Evolutionary conservation across 495 filamentous ascomycete species (phyloP).

Genomic region (Neurospora sp.): DNA sequence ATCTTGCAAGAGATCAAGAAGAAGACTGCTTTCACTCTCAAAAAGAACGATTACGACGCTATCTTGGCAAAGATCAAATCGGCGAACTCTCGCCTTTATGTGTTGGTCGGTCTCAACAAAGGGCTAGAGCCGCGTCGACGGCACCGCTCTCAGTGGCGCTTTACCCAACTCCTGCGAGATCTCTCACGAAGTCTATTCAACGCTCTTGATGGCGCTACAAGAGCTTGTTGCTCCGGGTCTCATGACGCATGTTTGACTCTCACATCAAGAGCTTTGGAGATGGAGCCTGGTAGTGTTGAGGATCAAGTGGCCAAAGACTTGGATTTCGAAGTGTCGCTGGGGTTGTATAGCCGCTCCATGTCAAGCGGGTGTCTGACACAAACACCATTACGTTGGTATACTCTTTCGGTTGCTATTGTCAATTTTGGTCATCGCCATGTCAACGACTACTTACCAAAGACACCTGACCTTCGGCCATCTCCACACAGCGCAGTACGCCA

Average conservation of each 20-base stretch:
- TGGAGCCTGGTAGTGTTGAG: not conserved
- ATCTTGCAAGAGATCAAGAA: slow-evolving; percentile 1
- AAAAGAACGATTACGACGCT: slow-evolving; percentile 2
- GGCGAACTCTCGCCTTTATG: not conserved
- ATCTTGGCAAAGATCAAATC: not conserved
- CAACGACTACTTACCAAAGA: not conserved
- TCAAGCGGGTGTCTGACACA: too few species aligned
- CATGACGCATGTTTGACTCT: slow-evolving; percentile 3
- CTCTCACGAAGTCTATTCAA: not conserved
- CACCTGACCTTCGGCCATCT: not conserved
- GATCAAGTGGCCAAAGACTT: slow-evolving; percentile 2
- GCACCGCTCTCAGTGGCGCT: not conserved
- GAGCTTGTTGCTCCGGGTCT: not conserved
- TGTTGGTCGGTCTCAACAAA: slow-evolving; percentile 1
- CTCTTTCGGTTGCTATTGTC: not conserved
- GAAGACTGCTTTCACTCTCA: not conserved
- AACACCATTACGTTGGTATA: not conserved
- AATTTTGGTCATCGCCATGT: not conserved
- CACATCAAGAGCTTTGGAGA: not conserved
- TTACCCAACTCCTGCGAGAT: not conserved
- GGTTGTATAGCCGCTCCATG: not conserved
- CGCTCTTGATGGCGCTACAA: not conserved
- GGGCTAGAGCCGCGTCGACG: not conserved
- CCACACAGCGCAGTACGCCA: not conserved
- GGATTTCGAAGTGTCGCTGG: not conserved